A percentile compares a stretch with the other conserved stretches of the same genome.
phyloP scores from a whole-genome alignment of 345 rosid genomes.

The Iberis pinnata region DNA sequence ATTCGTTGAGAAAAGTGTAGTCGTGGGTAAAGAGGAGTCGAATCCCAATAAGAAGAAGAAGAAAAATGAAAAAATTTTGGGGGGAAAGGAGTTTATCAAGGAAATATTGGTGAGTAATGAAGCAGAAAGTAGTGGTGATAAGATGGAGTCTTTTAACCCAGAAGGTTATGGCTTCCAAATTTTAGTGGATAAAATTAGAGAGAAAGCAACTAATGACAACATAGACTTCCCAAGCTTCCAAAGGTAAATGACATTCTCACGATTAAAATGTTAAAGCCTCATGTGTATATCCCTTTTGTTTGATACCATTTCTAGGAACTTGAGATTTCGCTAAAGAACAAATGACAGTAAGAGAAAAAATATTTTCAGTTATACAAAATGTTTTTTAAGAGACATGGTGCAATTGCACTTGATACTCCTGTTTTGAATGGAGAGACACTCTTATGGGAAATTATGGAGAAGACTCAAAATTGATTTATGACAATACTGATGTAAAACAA shows the following conservation, averaged over 20 bases:
- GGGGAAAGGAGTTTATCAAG: slow-evolving; percentile 59
- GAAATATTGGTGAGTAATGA: slow-evolving; percentile 32
- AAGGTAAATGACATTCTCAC: slow-evolving; percentile 43
- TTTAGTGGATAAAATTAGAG: slow-evolving; percentile 49
- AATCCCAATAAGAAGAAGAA: slow-evolving; percentile 48
- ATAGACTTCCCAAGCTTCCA: slow-evolving; percentile 78
- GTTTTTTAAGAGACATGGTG: slow-evolving; percentile 79
- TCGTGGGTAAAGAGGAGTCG: slow-evolving; percentile 32
- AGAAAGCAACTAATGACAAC: slow-evolving; percentile 76
- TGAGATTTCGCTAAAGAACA: slow-evolving; percentile 75
- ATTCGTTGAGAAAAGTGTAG: slow-evolving; percentile 32
- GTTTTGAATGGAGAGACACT: slow-evolving; percentile 77
- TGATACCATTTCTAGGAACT: slow-evolving; percentile 42
- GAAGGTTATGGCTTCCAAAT: slow-evolving; percentile 43
- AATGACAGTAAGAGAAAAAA: slow-evolving; percentile 61
- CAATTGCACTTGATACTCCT: slow-evolving; percentile 75
- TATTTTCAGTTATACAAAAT: slow-evolving; percentile 51
- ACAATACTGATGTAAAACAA: slow-evolving; percentile 74
- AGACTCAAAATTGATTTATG: slow-evolving; percentile 73
- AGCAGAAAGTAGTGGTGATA: slow-evolving; percentile 26
- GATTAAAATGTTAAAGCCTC: too few species aligned
- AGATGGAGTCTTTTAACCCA: slow-evolving; percentile 35
- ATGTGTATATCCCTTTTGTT: slow-evolving; percentile 2
- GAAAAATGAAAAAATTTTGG: slow-evolving; percentile 57
- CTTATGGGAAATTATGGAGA: slow-evolving; percentile 72